These are phyloP conservation scores for Blepharisma japonicum DNA, from an alignment of 73 alveolate genomes.

Conservation along the genomic window DNA sequence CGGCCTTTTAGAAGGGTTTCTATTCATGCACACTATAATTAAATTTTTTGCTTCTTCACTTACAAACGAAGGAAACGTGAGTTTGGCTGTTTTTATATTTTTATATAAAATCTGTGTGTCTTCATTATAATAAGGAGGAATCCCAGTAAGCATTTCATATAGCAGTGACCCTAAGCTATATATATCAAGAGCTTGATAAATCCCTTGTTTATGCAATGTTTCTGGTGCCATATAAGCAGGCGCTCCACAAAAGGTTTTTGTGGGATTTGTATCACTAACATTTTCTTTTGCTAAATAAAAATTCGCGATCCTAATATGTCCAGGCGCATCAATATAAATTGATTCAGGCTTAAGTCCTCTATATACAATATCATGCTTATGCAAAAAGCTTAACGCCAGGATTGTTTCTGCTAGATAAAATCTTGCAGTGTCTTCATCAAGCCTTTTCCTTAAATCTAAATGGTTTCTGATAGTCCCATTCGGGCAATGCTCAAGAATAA, in stretches of 20 bases:
- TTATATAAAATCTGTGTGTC: neutral
- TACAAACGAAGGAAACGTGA: conserved; percentile 16
- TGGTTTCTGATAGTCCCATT: conserved; percentile 73
- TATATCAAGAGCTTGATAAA: conserved; percentile 70
- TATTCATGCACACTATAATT: conserved; percentile 48
- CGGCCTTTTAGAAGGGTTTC: conserved; percentile 40
- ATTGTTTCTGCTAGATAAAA: conserved; percentile 63
- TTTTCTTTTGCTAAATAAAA: conserved; percentile 65
- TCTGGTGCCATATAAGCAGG: conserved; percentile 76
- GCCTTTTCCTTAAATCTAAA: conserved; percentile 44
- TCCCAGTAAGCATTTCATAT: conserved; percentile 80
- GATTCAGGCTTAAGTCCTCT: conserved; percentile 76
- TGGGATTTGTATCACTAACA: conserved; percentile 46
- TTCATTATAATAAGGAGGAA: conserved; percentile 59
- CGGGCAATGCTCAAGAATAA: conserved; percentile 67
- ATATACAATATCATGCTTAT: conserved; percentile 58
- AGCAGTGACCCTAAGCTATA: conserved; percentile 72
- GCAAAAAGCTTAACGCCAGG: conserved; percentile 65
- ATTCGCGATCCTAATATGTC: conserved; percentile 72
- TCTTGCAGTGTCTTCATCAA: conserved; percentile 68
- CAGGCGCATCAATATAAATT: conserved; percentile 63
- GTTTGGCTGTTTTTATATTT: neutral
- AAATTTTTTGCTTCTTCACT: conserved; percentile 48
- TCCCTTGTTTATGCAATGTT: conserved; percentile 59
- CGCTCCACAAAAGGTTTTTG: conserved; percentile 75